Base-by-base conservation (phyloP, 345 rosid genomes). In the Salix brachista region DNA sequence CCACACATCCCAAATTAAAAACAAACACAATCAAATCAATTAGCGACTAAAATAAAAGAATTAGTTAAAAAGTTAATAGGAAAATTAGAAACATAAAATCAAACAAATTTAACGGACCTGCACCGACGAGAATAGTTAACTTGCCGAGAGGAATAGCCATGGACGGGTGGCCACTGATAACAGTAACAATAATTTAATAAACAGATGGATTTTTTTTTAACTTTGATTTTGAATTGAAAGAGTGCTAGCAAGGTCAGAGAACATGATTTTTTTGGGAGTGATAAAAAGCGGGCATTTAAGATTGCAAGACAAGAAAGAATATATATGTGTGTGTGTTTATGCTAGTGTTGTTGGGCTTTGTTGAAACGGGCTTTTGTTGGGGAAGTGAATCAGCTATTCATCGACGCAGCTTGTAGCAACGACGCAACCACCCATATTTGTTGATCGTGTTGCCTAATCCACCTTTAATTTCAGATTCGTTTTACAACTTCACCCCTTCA, bases 61-160 rank as follows among this genome's bases (percentile, higher is more conserved):
- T 5, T 8, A 60, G 58, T 5, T 9, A 23, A 54, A 6, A 50
- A 6, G 1, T 52, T 19, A 1, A 23, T 23, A 23, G 28, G 23
- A n/a, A 23, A 58, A 58, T 58, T 23, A 58, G 64, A 12, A 58
- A 58, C 28, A n/a, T 25, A n/a, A 58, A 23, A 58, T 58, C 64
- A 58, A 58, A 58, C 48, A 58, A 44, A 10, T 30, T 28, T 61
- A 18, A 69, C 69, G 37, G 12, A 90, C 93, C 93, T 84, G 91
- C 93, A 9, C 93, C 91, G 67, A 85, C 81, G 82, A 88, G 86
- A 75, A 90, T 75, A 34, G 86, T 78, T 73, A 90, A 44, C 89
- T 90, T 88, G 80, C 88, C 91, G n/a, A 90, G 56, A 21, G 93
- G 75, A 44, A 88, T 86, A 72, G 91, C 89, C 93, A 87, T 88